A percentile compares a stretch with the other conserved stretches of the same genome.
These are phyloP conservation scores for Penicillium parvum DNA, from an alignment of 495 filamentous ascomycete species.

Conservation along the genomic window DNA sequence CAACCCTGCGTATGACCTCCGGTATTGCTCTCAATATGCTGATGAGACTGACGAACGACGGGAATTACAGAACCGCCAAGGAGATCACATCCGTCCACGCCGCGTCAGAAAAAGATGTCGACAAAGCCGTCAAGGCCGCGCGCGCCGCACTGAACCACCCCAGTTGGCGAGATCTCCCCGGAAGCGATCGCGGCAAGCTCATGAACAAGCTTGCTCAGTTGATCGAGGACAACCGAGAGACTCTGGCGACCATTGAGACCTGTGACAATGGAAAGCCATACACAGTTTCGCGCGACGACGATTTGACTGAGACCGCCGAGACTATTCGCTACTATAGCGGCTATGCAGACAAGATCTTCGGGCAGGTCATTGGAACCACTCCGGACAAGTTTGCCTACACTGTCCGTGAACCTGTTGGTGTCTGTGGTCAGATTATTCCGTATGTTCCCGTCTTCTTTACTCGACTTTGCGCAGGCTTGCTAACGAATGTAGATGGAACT, in stretches of 20 bases:
- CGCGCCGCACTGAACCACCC: constrained; percentile 73
- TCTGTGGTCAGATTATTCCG: constrained; percentile 89
- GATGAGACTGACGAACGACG: constrained; percentile 19
- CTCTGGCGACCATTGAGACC: constrained; percentile 81
- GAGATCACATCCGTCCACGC: constrained; percentile 81
- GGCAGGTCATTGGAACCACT: constrained; percentile 79
- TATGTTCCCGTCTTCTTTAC: constrained; percentile 25
- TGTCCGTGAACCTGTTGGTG: constrained; percentile 78
- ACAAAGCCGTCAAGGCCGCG: constrained; percentile 75
- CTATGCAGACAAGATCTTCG: constrained; percentile 86
- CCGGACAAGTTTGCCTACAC: constrained; percentile 83
- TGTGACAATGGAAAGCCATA: constrained; percentile 95
- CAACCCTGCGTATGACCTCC: constrained; percentile 68
- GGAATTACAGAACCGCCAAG: constrained; percentile 55
- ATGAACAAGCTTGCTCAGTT: constrained; percentile 72
- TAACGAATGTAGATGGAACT: constrained; percentile 59
- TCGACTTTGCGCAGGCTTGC: background rate
- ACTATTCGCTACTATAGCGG: constrained; percentile 84
- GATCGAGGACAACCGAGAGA: constrained; percentile 63
- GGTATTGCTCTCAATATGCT: background rate
- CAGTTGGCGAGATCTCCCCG: constrained; percentile 69
- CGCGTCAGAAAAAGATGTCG: constrained; percentile 74
- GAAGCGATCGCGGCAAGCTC: constrained; percentile 67
- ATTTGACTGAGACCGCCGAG: constrained; percentile 64
- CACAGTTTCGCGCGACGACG: constrained; percentile 61